Conservation (phyloP, 169 alveolate genomes). For the Cyclospora cayetanensis region DNA sequence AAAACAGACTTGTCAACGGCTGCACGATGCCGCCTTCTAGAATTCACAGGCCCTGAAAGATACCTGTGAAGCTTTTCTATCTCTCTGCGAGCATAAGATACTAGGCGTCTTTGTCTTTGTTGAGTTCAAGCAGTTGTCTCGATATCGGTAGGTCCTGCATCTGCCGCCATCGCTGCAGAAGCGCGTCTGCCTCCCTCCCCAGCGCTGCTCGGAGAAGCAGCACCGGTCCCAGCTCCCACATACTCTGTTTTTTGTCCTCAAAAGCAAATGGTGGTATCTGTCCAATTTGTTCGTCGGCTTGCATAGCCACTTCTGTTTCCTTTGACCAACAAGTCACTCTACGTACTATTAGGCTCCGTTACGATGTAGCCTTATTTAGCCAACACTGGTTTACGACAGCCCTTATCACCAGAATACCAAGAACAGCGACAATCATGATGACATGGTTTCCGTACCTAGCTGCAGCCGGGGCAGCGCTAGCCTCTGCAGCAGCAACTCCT, state of each 20-base stretch:
- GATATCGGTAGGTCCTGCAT: slow-evolving; percentile 11
- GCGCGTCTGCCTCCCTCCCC: neutral
- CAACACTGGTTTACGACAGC: neutral
- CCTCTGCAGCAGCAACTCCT: neutral
- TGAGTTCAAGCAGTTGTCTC: slow-evolving; percentile 17
- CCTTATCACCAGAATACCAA: neutral
- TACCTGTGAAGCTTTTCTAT: neutral
- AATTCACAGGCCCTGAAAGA: neutral
- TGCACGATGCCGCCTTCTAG: neutral
- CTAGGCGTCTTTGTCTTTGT: neutral
- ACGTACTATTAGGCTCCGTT: neutral
- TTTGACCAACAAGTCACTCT: neutral
- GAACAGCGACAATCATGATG: neutral
- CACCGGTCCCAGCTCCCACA: neutral
- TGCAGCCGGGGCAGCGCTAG: neutral
- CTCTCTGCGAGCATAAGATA: neutral
- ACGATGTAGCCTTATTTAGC: neutral
- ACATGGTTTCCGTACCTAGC: neutral
- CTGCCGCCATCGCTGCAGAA: neutral
- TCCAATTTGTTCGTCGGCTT: slow-evolving; percentile 9
- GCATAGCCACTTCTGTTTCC: neutral
- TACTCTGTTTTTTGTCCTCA: neutral
- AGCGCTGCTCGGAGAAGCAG: neutral
- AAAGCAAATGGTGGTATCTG: neutral
- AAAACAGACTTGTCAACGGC: neutral